phyloP scores from a whole-genome alignment of 495 filamentous ascomycete genomes.

The Neurospora cerealis region DNA sequence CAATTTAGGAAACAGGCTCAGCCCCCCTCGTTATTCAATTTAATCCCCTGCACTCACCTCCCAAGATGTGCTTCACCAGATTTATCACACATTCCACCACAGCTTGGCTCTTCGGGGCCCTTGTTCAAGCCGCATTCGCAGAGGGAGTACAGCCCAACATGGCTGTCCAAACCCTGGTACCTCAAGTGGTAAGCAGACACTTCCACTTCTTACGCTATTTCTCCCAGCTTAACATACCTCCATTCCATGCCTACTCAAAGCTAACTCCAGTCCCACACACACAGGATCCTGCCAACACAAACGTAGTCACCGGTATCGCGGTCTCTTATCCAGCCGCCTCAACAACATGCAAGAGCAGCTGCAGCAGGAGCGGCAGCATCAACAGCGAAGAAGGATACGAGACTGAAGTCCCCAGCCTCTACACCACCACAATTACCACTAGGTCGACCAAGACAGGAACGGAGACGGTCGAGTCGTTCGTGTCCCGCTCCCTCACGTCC shows the following conservation, averaged over 20 bases:
- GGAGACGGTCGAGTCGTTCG: neutral
- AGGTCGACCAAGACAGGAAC: neutral
- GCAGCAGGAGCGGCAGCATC: neutral
- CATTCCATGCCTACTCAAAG: neutral
- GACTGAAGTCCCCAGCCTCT: neutral
- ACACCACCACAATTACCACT: neutral
- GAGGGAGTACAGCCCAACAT: neutral
- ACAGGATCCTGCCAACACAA: neutral
- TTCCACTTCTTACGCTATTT: neutral
- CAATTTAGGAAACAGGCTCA: neutral
- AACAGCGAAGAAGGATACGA: neutral
- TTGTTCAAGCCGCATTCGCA: neutral
- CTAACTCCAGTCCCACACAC: neutral
- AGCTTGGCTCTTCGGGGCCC: neutral
- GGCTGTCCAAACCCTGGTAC: neutral
- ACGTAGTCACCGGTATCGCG: neutral
- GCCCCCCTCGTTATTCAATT: neutral
- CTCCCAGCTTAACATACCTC: neutral
- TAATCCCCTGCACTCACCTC: neutral
- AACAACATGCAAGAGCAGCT: too few species aligned
- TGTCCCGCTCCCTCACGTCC: neutral
- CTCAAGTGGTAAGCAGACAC: neutral
- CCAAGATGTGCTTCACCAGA: neutral
- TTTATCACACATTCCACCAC: neutral
- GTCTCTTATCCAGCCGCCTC: neutral